A percentile compares a stretch with the other conserved stretches of the same genome.
phyloP scores from a whole-genome alignment of 2,329 filamentous ascomycete genomes.

The Gremmenia infestans region DNA sequence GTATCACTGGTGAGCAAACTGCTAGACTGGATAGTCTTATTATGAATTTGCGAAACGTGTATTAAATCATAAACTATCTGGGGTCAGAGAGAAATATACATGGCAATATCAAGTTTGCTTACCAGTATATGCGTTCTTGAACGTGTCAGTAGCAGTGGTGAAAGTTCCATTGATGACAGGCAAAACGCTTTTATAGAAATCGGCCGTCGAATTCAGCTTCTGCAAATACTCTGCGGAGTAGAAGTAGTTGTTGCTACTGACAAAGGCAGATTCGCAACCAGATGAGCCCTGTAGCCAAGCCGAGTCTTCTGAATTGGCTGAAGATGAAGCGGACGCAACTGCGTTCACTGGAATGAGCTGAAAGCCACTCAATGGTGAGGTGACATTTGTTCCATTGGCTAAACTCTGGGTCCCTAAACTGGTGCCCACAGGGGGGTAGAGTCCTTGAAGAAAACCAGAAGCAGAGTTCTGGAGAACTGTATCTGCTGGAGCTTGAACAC shows the following conservation, averaged over 20 bases:
- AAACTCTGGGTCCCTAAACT: constrained; percentile 54
- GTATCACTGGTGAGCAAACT: constrained; percentile 55
- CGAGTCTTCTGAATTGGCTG: constrained; percentile 51
- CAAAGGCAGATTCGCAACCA: constrained; percentile 50
- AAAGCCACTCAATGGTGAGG: constrained; percentile 70
- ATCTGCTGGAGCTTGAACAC: constrained; percentile 67
- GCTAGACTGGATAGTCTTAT: constrained; percentile 51
- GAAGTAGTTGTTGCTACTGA: constrained; percentile 52
- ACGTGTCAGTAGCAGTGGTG: constrained; percentile 40
- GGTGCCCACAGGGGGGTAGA: constrained; percentile 72
- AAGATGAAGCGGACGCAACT: constrained; percentile 46
- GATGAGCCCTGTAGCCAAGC: constrained; percentile 56
- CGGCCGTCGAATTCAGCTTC: constrained; percentile 46
- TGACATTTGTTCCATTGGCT: constrained; percentile 62
- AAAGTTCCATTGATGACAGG: constrained; percentile 53
- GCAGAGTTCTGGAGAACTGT: constrained; percentile 77
- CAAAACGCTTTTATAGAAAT: constrained; percentile 52
- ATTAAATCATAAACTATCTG: constrained; percentile 52
- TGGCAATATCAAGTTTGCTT: constrained; percentile 25
- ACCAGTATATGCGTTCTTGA: constrained; percentile 60
- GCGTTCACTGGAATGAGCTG: constrained; percentile 75
- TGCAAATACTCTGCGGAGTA: constrained; percentile 41
- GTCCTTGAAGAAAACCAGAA: constrained; percentile 72
- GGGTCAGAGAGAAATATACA: constrained; percentile 7
- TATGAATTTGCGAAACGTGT: constrained; percentile 57